Evolutionary conservation across 805 yeast species (phyloP).

Genomic region (Barnettozyma siamensis): DNA sequence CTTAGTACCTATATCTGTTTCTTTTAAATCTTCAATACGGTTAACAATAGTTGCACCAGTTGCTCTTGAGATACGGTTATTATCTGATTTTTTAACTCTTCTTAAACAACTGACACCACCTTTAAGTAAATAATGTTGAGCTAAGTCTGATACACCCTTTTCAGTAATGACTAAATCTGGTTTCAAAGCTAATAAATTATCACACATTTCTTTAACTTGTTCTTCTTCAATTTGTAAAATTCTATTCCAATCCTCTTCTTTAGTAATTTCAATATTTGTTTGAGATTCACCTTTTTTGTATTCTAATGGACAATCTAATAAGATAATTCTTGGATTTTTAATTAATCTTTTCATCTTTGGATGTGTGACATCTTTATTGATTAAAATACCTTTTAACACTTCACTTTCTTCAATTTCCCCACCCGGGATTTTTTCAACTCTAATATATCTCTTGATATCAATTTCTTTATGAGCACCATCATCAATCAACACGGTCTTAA

Average conservation of each 20-base stretch:
- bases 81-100: constrained; percentile 92
- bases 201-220: constrained; percentile 85
- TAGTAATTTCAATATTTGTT: constrained; percentile 93
- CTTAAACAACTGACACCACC: constrained; percentile 91
- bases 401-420: constrained; percentile 89
- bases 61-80: constrained; percentile 93
- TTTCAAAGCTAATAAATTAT: constrained; percentile 72
- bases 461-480: constrained; percentile 68
- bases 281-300: constrained; percentile 99
- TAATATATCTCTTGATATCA: constrained; percentile 86
- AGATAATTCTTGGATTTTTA: constrained; percentile 81
- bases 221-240: constrained; percentile 96
- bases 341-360: constrained; percentile 93
- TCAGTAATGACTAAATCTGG: constrained; percentile 96
- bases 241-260: constrained; percentile 95
- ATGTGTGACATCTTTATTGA: constrained; percentile 97
- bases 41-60: constrained; percentile 97
- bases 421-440: constrained; percentile 96
- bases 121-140: constrained; percentile 91
- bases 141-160: constrained; percentile 96
- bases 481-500: constrained; percentile 68
- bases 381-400: constrained; percentile 85
- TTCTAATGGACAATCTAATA: constrained; percentile 94
- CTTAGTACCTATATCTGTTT: constrained; percentile 78
- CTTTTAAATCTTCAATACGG: constrained; percentile 90